These are phyloP conservation scores for Leccinum rimulosum DNA, from an alignment of 768 basidiomycete genomes.

Conservation along the genomic window DNA sequence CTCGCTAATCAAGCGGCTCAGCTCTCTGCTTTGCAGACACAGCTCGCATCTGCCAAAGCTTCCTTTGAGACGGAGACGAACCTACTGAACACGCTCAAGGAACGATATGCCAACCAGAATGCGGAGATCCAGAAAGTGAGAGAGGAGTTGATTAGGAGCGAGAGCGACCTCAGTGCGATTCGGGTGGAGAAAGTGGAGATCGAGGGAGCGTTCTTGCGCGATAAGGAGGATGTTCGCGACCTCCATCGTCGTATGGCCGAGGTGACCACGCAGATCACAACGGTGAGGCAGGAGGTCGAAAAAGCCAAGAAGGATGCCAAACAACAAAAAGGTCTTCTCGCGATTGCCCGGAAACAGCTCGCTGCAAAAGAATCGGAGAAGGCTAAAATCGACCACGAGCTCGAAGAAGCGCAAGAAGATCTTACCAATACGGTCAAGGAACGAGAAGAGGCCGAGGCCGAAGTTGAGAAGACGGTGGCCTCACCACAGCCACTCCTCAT, in stretches of 20 bases:
- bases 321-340: slow-evolving; percentile 93
- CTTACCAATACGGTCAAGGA: slow-evolving; percentile 51
- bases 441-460: slow-evolving; percentile 52
- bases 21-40: slow-evolving; percentile 77
- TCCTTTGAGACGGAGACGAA: slow-evolving; percentile 84
- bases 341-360: slow-evolving; percentile 93
- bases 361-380: slow-evolving; percentile 77
- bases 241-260: slow-evolving; percentile 84
- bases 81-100: slow-evolving; percentile 62
- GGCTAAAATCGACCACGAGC: slow-evolving; percentile 66
- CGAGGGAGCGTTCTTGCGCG: slow-evolving; percentile 79
- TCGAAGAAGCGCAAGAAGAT: slow-evolving; percentile 63
- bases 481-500: slow-evolving; percentile 13
- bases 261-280: slow-evolving; percentile 67
- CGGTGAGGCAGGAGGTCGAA: slow-evolving; percentile 73
- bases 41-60: slow-evolving; percentile 79
- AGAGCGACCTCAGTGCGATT: slow-evolving; percentile 88
- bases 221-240: slow-evolving; percentile 92
- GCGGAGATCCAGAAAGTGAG: slow-evolving; percentile 68
- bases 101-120: slow-evolving; percentile 64
- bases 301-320: slow-evolving; percentile 91
- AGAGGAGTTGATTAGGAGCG: slow-evolving; percentile 81
- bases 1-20: slow-evolving; percentile 69
- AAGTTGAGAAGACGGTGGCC: slow-evolving; percentile 37
- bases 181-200: slow-evolving; percentile 90